Evolutionary conservation across 305 asterid genomes (phyloP), one percentile per base, ranked within the genome.

Genomic region (Euphrasia arctica): DNA sequence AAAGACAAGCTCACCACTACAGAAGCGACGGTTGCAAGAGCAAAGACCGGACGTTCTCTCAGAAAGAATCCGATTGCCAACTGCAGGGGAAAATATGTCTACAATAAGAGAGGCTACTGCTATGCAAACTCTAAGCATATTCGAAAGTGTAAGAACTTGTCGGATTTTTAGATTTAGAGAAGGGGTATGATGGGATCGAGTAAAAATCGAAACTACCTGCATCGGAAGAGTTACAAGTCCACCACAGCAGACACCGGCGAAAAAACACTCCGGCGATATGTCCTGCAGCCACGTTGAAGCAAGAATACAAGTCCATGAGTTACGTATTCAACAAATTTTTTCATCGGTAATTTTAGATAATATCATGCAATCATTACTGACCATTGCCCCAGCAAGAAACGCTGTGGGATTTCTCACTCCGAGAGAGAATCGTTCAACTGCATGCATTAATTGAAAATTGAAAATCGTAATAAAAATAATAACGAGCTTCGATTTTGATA

Each of bases 351-450:
- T 54, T 4, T 25, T 58, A 49, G 62, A 54, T 18, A 15, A 32
- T 32, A 52, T 70, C 34, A 67, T 71, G 57, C n/a, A 12, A 9
- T 42, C 10, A 74, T 59, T 31, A 80, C 95, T 67, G 32, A 90
- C 97, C 95, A 83, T 82, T 62, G 95, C 88, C 49, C 97, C 97
- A 41, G 97, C 96, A 39, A 88, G 78, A 75, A 90, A 90, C 62
- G 97, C 86, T 3, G 95, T 90, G 47, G 97, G 96, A 69, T 90
- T 90, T 77, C 96, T 80, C 66, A 84, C 95, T 66, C 95, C 97
- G 47, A 90, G 70, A 56, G 97, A 90, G 74, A 90, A 88, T 51
- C 96, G 79, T 73, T 90, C 97, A 54, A 90, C 97, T 90, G 95
- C 82, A 70, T 31, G 57, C 60, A 67, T 66, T 45, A 73, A 74